phyloP scores from a whole-genome alignment of 1,139 yeast species.

The Yamadazyma membranifaciens region DNA sequence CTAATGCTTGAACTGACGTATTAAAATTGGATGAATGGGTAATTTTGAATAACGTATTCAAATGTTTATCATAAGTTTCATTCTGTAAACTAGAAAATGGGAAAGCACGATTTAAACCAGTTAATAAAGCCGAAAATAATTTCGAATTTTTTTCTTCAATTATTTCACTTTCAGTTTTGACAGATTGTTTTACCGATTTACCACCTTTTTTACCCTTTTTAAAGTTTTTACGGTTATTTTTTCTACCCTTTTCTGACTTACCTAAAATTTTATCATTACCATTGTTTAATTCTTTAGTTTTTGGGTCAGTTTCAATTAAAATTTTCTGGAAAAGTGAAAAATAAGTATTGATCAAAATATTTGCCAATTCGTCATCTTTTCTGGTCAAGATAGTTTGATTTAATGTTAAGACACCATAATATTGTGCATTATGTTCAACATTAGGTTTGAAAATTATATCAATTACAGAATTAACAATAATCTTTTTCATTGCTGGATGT shows the following conservation, averaged over 20 bases:
- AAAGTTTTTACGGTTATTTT: conserved; percentile 51
- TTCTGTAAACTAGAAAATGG: conserved; percentile 83
- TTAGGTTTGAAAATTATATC: conserved; percentile 77
- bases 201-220: conserved; percentile 75
- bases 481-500: conserved; percentile 93
- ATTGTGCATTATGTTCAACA: conserved; percentile 82
- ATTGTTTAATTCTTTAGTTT: conserved; percentile 26
- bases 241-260: conserved; percentile 47
- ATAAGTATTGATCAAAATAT: conserved; percentile 77
- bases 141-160: conserved; percentile 83
- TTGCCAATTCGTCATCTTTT: conserved; percentile 75
- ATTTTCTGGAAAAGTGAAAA: conserved; percentile 83
- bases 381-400: conserved; percentile 89
- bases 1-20: conserved; percentile 90
- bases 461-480: conserved; percentile 74
- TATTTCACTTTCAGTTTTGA: conserved; percentile 67
- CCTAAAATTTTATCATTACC: conserved; percentile 39
- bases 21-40: conserved; percentile 94
- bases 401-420: conserved; percentile 82
- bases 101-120: conserved; percentile 95
- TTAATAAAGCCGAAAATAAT: conserved; percentile 83
- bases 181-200: conserved; percentile 61
- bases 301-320: conserved; percentile 62
- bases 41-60: conserved; percentile 81
- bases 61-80: conserved; percentile 70